A percentile compares a stretch with the other conserved stretches of the same genome.
Evolutionary conservation across 208 protist genomes (phyloP).

Genomic region (Crithidia bombi): DNA sequence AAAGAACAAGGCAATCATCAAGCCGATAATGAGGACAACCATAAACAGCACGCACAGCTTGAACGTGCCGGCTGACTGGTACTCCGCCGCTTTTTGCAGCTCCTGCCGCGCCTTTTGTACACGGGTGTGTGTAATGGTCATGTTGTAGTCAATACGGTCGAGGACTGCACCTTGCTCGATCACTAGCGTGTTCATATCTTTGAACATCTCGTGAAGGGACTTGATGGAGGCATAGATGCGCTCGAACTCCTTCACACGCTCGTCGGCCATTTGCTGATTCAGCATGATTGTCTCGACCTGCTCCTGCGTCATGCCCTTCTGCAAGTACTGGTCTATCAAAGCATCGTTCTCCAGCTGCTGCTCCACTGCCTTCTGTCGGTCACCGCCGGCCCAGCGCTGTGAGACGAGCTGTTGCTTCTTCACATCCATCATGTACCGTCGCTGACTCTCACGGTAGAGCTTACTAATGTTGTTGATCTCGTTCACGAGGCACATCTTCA

Average conservation of each 20-base stretch:
- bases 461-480: constrained; percentile 89
- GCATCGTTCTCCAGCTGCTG: constrained; percentile 88
- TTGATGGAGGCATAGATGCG: constrained; percentile 94
- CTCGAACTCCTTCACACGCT: constrained; percentile 94
- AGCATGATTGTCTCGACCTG: constrained; percentile 93
- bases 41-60: constrained; percentile 93
- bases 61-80: constrained; percentile 88
- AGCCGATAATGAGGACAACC: constrained; percentile 85
- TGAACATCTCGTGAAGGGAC: constrained; percentile 95
- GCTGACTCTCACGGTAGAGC: constrained; percentile 89
- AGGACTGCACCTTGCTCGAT: constrained; percentile 95
- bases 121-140: constrained; percentile 88
- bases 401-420: constrained; percentile 91
- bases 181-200: constrained; percentile 92
- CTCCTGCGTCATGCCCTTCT: constrained; percentile 93
- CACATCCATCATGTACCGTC: constrained; percentile 91
- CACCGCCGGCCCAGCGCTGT: constrained; percentile 83
- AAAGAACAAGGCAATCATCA: constrained; percentile 89
- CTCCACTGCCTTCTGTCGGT: constrained; percentile 82
- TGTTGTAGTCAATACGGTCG: constrained; percentile 97
- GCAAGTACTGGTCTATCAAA: constrained; percentile 89
- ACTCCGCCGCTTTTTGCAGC: constrained; percentile 89
- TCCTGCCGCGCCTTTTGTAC: constrained; percentile 84
- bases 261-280: constrained; percentile 90
- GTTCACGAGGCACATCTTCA: constrained; percentile 93